Base-by-base conservation (phyloP, 306 rosid genomes). In the Spatholobus suberectus region DNA sequence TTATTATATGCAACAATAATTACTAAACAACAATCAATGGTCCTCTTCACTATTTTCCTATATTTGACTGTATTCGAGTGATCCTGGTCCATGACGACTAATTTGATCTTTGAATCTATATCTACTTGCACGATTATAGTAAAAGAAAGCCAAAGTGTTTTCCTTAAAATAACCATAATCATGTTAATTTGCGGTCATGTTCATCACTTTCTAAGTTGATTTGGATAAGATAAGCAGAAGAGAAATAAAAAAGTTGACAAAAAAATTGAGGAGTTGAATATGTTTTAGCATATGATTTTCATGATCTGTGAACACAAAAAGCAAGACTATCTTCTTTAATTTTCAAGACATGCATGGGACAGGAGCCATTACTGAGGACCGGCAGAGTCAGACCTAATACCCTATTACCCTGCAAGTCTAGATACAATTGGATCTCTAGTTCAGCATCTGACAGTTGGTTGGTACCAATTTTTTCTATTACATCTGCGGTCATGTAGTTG, bases 21-120 rank as follows among this genome's bases (percentile, higher is more conserved):
- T 78, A 76, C 82, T 78, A 78, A 77, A 81, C 82, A 84, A 86
- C 89, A 86, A 68, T 67, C 52, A 14, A 18, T 57, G 29, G 41
- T 83, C 55, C 18, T 61, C 74, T 37, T 80, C 73, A 34, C 20
- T 43, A 43, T 73, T 46, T 55, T 72, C 24, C 12, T n/a, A 21
- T 9, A 34, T 71, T 4, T 14, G 75, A 63, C 41, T 52, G 68
- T 32, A 79, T 57, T 75, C 23, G 24, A 27, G 57, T 68, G 27
- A 73, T 49, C 21, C 18, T 59, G 9, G 46, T 51, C 66, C 29
- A 47, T 37, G 51, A 69, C n/a, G 54, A 77, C 77, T 76, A 55
- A 76, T 74, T 73, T 54, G 15, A 81, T 59, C 35, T 73, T 78
- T 32, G 46, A 49, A 78, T 70, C 12, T 8, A 1, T 6, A 79